These are phyloP conservation scores for Colletotrichum sp. DNA, from an alignment of 2,329 filamentous ascomycete genomes.

Conservation along the genomic window DNA sequence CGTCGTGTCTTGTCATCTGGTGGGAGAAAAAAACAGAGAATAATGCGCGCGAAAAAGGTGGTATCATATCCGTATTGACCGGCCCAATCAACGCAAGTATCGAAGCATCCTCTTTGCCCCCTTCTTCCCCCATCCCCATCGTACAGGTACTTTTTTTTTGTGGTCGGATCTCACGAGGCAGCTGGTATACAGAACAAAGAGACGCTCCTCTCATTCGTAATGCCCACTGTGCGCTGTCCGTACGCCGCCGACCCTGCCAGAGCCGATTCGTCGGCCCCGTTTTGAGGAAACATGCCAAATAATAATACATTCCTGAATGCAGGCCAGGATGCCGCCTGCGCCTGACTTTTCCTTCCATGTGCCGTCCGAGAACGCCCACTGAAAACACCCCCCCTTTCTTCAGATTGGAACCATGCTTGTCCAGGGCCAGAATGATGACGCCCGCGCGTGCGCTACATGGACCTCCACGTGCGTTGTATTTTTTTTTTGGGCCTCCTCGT, in stretches of 20 bases:
- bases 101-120: background rate
- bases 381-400: background rate
- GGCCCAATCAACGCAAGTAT: background rate
- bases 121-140: background rate
- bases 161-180: background rate
- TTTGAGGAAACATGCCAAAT: background rate
- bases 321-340: background rate
- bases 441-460: background rate
- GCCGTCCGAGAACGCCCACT: constrained; percentile 1
- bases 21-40: background rate
- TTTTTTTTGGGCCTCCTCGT: background rate
- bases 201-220: background rate
- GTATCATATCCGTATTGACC: constrained; percentile 11
- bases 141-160: constrained; percentile 8
- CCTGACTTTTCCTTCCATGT: background rate
- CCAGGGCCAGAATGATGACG: constrained; percentile 3
- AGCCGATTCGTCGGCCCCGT: background rate
- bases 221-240: background rate
- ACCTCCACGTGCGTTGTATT: background rate
- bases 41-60: background rate
- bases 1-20: background rate
- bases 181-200: background rate
- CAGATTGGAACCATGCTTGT: background rate
- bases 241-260: background rate
- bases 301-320: constrained; percentile 7